phyloP scores from a whole-genome alignment of 2,329 filamentous ascomycete genomes.

The Cladophialophora psammophila region DNA sequence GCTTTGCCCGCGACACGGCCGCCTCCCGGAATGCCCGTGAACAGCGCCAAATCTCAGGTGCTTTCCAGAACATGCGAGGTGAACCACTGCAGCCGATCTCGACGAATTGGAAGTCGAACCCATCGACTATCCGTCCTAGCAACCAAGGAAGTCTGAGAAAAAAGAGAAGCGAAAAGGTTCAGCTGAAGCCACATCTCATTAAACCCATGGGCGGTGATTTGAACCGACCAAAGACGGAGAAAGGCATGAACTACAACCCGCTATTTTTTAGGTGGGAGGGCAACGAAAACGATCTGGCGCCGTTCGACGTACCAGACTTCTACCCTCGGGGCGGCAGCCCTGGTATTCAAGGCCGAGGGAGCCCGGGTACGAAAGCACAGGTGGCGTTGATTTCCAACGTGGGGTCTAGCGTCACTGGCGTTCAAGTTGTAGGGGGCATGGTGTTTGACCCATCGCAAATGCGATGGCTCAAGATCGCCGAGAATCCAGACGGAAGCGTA shows the following conservation, averaged over 20 bases:
- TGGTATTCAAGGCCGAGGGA: constrained; percentile 29
- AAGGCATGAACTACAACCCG: constrained; percentile 97
- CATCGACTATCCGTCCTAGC: constrained; percentile 18
- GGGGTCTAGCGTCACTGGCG: constrained; percentile 75
- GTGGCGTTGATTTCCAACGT: constrained; percentile 88
- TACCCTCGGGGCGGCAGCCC: constrained; percentile 37
- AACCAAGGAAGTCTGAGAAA: constrained; percentile 54
- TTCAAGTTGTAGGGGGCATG: constrained; percentile 97
- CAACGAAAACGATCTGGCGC: constrained; percentile 83
- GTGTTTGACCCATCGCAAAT: constrained; percentile 96
- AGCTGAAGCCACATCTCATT: constrained; percentile 85
- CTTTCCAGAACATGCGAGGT: constrained; percentile 49
- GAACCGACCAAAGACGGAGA: constrained; percentile 84
- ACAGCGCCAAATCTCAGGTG: constrained; percentile 61
- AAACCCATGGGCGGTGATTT: constrained; percentile 77
- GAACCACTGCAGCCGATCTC: constrained; percentile 60
- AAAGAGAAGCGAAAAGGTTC: constrained; percentile 48
- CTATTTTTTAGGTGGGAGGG: constrained; percentile 90
- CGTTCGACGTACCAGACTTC: constrained; percentile 72
- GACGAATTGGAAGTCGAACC: constrained; percentile 66
- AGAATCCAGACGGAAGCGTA: constrained; percentile 30
- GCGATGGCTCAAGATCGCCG: constrained; percentile 88
- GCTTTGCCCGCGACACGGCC: constrained; percentile 72
- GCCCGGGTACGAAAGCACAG: constrained; percentile 38
- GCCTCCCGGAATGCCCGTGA: constrained; percentile 71